phyloP scores from a whole-genome alignment of 139 green algal species.

The Micractinium conductrix region DNA sequence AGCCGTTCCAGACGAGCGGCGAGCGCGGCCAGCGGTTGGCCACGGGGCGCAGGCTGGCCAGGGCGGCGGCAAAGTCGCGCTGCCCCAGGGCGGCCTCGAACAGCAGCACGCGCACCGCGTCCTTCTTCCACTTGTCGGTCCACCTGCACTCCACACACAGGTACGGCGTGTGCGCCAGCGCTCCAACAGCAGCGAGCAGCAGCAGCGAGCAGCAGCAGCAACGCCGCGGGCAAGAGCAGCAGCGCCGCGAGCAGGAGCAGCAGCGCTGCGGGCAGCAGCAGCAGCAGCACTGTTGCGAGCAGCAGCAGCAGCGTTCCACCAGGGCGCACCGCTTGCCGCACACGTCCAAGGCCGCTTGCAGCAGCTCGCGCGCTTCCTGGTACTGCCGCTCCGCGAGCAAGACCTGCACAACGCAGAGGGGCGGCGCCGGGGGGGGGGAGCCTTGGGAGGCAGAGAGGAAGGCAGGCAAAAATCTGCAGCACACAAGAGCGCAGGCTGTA shows the following conservation, averaged over 20 bases:
- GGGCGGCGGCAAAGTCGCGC: constrained; percentile 25
- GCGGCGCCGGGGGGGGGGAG: no score
- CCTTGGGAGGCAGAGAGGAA: no score
- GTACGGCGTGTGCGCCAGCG: no score
- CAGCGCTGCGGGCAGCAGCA: no score
- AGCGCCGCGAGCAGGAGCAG: no score
- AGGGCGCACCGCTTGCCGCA: constrained; percentile 37
- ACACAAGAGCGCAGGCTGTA: no score
- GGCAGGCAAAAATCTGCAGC: neutral
- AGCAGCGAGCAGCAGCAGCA: no score
- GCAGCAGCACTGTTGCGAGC: no score
- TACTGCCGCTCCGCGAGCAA: constrained; percentile 19
- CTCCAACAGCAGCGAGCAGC: no score
- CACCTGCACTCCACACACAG: no score
- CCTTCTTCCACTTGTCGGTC: constrained; percentile 29
- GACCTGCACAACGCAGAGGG: neutral
- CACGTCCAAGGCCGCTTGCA: constrained; percentile 32
- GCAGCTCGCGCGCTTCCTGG: constrained; percentile 34
- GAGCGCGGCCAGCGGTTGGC: constrained; percentile 51
- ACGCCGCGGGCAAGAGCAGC: no score
- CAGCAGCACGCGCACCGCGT: constrained; percentile 48
- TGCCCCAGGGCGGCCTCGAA: constrained; percentile 31
- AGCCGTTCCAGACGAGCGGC: constrained; percentile 64
- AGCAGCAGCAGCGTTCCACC: no score
- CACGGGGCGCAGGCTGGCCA: constrained; percentile 36